Base-by-base conservation (phyloP, 306 rosid species). In the Amphicarpaea edgeworthii region DNA sequence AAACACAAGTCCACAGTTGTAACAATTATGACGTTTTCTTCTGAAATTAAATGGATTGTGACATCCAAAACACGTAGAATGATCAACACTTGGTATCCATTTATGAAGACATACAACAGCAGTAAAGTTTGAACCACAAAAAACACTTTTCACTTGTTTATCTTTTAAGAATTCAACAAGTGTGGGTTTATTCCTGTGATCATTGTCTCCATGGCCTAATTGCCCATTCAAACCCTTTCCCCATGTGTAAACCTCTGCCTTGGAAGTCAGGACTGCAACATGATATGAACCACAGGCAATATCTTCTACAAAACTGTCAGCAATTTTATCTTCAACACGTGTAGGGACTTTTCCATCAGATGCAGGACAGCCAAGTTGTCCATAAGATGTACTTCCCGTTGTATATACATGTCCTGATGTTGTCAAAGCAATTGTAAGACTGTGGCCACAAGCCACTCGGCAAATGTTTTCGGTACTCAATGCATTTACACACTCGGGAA, bases 171-270 rank as follows among this genome's bases (percentile, higher is more conserved):
- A 85, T 64, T 87, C 81, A 70, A 95, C 93, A 16, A 87, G 83
- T 30, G 98, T 89, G 68, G 98, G 98, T 46, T 87, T 80, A 66
- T 85, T 85, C 83, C 93, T 90, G 78, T 90, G 82, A 85, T 79
- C 85, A 60, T 46, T 83, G 87, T 92, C 97, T 66, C 97, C 97
- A 34, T 95, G 98, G 67, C 98, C 98, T 84, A 95, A 82, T 84
- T 95, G 98, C 79, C 98, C 98, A 81, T 90, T 92, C 70, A 90
- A 87, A 66, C 98, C 98, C 72, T 91, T 95, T 77, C 98, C 98
- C 98, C 98, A 95, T 28, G 97, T 95, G 89, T 87, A 95, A 85
- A 95, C 90, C 88, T 92, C 96, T 43, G 91, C 45, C 79, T 84
- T 90, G 69, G 98, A 90, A 68, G 98, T 92, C 85, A 95, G 81